Percentiles rank a stretch among this genome's conserved stretches.
Conservation (phyloP, 257 asterid genomes). For the Ilex aquifolium region DNA sequence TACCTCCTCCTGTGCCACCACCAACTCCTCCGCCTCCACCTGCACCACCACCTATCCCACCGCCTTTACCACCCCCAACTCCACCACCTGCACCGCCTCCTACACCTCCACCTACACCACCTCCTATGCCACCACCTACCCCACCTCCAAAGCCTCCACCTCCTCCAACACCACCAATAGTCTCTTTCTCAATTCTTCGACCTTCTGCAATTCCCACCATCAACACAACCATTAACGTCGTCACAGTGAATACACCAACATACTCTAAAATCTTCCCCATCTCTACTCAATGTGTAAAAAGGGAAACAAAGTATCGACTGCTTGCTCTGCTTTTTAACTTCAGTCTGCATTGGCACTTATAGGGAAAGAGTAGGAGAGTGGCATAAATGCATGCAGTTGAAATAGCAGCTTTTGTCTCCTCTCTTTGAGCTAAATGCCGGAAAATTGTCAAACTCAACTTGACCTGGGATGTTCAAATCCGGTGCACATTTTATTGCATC, state of each 20-base stretch:
- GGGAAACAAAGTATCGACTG: too few relatives aligned
- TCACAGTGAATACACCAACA: conserved; percentile 23
- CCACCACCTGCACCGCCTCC: conserved; percentile 9
- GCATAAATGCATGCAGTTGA: conserved; percentile 52
- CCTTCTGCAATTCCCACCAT: conserved; percentile 26
- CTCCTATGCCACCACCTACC: conserved; percentile 4
- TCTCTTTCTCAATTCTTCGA: conserved; percentile 33
- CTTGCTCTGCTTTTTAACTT: conserved; percentile 3
- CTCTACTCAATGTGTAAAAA: neutral
- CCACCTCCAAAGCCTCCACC: conserved; percentile 13
- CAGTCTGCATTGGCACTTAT: conserved; percentile 12
- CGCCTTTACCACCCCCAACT: neutral
- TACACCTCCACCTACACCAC: conserved; percentile 4
- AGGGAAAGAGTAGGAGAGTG: conserved; percentile 10
- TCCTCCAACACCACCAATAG: conserved; percentile 20
- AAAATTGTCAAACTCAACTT: conserved; percentile 18
- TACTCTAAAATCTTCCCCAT: conserved; percentile 30
- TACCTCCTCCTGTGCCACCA: neutral
- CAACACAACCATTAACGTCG: conserved; percentile 30
- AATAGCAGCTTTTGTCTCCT: conserved; percentile 11
- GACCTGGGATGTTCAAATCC: conserved; percentile 12
- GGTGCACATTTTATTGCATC: conserved; percentile 8
- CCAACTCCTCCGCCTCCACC: conserved; percentile 4
- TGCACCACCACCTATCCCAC: conserved; percentile 1
- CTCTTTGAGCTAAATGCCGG: neutral